These are phyloP conservation scores for Kwoniella pini DNA, from an alignment of 768 basidiomycete species.

Conservation along the genomic window DNA sequence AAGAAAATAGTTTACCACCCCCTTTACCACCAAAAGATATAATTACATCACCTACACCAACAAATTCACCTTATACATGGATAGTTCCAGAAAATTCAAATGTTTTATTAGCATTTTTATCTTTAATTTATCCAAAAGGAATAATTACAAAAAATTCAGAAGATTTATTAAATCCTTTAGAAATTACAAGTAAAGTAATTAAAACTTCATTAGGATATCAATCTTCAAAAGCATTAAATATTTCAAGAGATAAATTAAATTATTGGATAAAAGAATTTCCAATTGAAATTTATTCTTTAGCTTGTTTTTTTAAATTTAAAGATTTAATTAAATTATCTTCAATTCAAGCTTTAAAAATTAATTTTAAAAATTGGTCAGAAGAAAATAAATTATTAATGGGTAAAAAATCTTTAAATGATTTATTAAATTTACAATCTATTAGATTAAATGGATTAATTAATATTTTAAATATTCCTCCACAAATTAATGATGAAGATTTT, in stretches of 20 bases:
- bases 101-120: slow-evolving; percentile 42
- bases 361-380: slow-evolving; percentile 23
- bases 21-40: slow-evolving; percentile 22
- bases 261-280: slow-evolving; percentile 20
- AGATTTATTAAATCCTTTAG: slow-evolving; percentile 16
- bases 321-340: slow-evolving; percentile 41
- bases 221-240: slow-evolving; percentile 30
- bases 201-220: slow-evolving; percentile 48
- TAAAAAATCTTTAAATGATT: slow-evolving; percentile 2
- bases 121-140: slow-evolving; percentile 41
- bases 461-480: slow-evolving; percentile 25
- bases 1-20: slow-evolving; percentile 18
- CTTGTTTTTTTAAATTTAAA: slow-evolving; percentile 42
- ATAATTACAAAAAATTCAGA: slow-evolving; percentile 17
- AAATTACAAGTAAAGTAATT: slow-evolving; percentile 37
- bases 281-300: slow-evolving; percentile 37
- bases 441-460: slow-evolving; percentile 23
- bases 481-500: slow-evolving; percentile 20
- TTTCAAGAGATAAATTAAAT: slow-evolving; percentile 30
- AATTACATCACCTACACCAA: slow-evolving; percentile 44
- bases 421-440: slow-evolving; percentile 19
- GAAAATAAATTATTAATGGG: slow-evolving; percentile 35
- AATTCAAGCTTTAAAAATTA: slow-evolving; percentile 20
- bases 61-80: slow-evolving; percentile 43
- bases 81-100: slow-evolving; percentile 39